These are phyloP conservation scores for Aeschynomene evenia DNA, from an alignment of 306 rosid genomes.

Conservation along the genomic window DNA sequence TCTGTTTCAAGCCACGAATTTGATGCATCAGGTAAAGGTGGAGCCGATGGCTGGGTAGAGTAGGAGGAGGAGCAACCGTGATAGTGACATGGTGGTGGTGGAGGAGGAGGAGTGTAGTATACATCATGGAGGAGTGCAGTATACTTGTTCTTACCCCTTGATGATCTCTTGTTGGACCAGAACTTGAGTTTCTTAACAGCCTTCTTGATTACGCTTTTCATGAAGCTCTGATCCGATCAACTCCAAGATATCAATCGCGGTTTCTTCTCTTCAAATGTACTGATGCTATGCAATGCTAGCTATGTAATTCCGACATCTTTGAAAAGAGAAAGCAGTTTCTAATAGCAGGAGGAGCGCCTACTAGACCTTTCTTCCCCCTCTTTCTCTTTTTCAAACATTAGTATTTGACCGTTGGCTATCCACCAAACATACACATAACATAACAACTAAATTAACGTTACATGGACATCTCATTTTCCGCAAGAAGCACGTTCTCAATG, in stretches of 20 bases:
- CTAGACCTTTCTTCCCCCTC: neutral
- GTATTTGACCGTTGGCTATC: conserved; percentile 49
- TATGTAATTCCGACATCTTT: neutral
- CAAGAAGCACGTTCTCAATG: neutral
- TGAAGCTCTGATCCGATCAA: neutral
- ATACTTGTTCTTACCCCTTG: conserved; percentile 35
- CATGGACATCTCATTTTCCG: neutral
- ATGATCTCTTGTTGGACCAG: conserved; percentile 54
- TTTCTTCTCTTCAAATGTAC: too few species aligned
- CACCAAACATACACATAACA: neutral
- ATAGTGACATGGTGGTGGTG: conserved; percentile 16
- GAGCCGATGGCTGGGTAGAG: conserved; percentile 60
- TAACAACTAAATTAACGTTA: conserved; percentile 7
- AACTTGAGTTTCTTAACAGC: conserved; percentile 61
- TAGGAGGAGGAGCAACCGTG: conserved; percentile 32
- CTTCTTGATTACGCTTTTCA: conserved; percentile 51
- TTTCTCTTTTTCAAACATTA: conserved; percentile 32
- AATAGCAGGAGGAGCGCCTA: neutral
- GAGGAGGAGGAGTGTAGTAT: conserved; percentile 35
- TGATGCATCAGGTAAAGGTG: conserved; percentile 53
- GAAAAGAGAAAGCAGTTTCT: neutral
- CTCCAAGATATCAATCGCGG: neutral
- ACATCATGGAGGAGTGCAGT: conserved; percentile 29
- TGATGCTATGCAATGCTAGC: neutral
- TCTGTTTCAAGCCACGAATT: conserved; percentile 53